Evolutionary conservation across 2,329 filamentous ascomycete genomes (phyloP), one percentile per base, ranked within the genome.

Genomic region (Epichloe bromicola): DNA sequence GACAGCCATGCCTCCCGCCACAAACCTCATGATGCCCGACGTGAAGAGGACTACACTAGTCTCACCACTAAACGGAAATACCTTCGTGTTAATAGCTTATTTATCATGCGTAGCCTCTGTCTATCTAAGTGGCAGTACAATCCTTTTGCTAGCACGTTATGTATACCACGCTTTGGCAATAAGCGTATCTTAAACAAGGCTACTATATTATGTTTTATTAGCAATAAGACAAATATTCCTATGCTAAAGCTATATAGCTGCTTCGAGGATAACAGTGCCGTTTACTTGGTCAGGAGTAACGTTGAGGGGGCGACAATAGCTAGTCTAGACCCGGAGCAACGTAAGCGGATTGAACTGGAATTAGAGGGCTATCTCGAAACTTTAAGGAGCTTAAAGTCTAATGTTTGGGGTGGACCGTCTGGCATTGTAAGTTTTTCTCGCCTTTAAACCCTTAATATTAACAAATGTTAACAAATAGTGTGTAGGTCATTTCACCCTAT

Each of bases 111-210:
- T 34, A 52, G 50, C 45, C 53, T 54, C 15, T 48, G 50, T 19
- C 50, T 48, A 11, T 44, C 50, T 14, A 46, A 55, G 43, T 55
- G 43, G 50, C 53, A 51, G 46, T 36, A 39, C 17, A 51, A 48
- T 38, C 49, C 48, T 14, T 48, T 53, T 20, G 33, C 20, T 1
- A 49, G 53, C 23, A 48, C 46, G 10, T 33, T 53, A 6, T 34
- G 23, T 30, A 43, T 55, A 40, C 57, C 53, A 3, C 50, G 40
- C 14, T 54, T 58, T 20, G 46, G 48, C 6, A 51, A 38, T 8
- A 55, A 60, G n/a, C 53, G 55, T 3, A 38, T 59, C 4, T 20
- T 58, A 14, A 59, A 58, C 37, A 54, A 59, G 26, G 56, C 39
- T 15, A 54, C 55, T 17, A 12, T 30, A 10, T 15, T 59, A 37